Base-by-base conservation (phyloP, 2,329 filamentous ascomycete genomes). In the Colletotrichum sp. region DNA sequence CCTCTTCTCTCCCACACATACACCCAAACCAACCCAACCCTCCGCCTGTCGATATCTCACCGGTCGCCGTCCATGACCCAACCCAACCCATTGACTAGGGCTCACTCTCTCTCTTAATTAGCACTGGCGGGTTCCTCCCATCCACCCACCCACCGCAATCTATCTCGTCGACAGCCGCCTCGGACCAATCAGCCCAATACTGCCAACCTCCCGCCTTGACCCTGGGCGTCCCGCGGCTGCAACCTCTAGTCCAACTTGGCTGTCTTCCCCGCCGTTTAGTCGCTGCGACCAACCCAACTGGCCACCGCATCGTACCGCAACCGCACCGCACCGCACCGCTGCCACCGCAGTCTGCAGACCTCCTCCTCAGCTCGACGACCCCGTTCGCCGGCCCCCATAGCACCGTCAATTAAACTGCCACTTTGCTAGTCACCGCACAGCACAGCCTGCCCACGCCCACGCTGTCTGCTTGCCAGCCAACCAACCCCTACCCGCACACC, bases 181-280 rank as follows among this genome's bases (percentile, higher is more conserved):
- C 64, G 57, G 69, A 64, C 36, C 55, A 36, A 64, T 59, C 69
- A 72, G 52, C 73, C 64, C 57, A 73, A 76, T 69, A 52, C 59
- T 59, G 72, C 73, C 73, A 76, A 72, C 73, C 63, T 67, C 44
- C 70, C 69, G 69, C 69, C 73, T 69, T 76, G 73, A 73, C 73
- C 73, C 73, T 76, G 73, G 59, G 24, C 57, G 52, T 49, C 36
- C 69, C n/a, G 72, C 69, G 63, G 72, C 70, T 73, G 70, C 70
- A 69, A 72, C 73, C 70, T 76, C 44, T 36, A 39, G 44, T 55
- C 73, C 39, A 49, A 63, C 63, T 52, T 64, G 63, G 69, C 63
- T 67, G 36, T 44, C 34, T 71, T 65, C 73, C 69, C 73, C 69
- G 64, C 70, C 70, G 69, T 62, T 70, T 64, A 75, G 62, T 63